Conservation (phyloP, 371 early-diverging fungal species). For the Blakeslea trispora region DNA sequence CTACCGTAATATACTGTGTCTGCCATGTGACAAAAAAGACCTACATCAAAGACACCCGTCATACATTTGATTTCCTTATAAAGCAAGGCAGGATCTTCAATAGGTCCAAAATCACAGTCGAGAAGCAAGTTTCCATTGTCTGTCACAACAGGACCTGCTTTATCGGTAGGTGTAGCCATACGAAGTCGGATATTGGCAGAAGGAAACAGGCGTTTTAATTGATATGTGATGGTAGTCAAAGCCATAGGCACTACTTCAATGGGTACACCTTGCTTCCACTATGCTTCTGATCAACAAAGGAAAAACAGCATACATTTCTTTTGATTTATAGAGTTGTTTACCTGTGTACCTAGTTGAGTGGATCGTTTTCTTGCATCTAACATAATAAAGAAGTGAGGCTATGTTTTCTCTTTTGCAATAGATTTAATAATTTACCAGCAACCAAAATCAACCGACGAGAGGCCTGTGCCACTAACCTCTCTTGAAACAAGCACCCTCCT, state of each 20-base stretch:
- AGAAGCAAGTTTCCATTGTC: constrained; percentile 91
- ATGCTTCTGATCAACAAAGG: not conserved
- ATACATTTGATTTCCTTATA: constrained; percentile 66
- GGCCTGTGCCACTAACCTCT: constrained; percentile 86
- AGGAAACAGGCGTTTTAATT: constrained; percentile 26
- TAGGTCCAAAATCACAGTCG: constrained; percentile 82
- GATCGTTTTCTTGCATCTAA: constrained; percentile 83
- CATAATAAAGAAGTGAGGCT: constrained; percentile 46
- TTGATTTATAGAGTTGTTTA: constrained; percentile 67
- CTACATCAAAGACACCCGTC: constrained; percentile 91
- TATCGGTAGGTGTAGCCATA: constrained; percentile 71
- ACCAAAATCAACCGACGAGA: constrained; percentile 82
- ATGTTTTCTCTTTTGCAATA: constrained; percentile 41
- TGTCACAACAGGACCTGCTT: constrained; percentile 94
- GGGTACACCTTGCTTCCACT: constrained; percentile 88
- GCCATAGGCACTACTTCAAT: constrained; percentile 88
- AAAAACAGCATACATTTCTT: not conserved
- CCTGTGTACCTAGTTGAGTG: constrained; percentile 72
- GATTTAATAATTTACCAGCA: constrained; percentile 78
- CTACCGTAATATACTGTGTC: constrained; percentile 80
- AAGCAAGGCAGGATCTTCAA: constrained; percentile 58
- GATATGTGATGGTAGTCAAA: constrained; percentile 21
- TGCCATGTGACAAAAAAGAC: constrained; percentile 87
- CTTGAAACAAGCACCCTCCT: constrained; percentile 90
- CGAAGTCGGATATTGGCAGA: constrained; percentile 57